phyloP scores from a whole-genome alignment of 805 yeast species.

The Cyberlindnera bimundalis region DNA sequence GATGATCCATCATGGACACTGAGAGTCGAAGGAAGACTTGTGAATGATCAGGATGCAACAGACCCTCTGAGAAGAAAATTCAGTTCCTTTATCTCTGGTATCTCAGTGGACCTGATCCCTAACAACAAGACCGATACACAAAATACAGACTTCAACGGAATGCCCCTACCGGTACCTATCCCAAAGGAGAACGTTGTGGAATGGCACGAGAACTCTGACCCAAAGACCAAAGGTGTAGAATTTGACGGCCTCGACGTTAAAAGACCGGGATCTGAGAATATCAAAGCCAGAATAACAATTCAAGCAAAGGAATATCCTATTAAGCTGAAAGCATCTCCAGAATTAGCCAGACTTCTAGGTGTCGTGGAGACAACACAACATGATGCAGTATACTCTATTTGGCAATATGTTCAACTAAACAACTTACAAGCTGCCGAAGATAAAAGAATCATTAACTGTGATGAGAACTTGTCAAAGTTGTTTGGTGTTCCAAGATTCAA shows the following conservation, averaged over 20 bases:
- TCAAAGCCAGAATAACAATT: slow-evolving; percentile 69
- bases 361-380: slow-evolving; percentile 78
- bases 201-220: slow-evolving; percentile 72
- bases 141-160: neutral
- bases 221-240: slow-evolving; percentile 40
- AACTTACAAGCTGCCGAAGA: slow-evolving; percentile 58
- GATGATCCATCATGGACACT: slow-evolving; percentile 72
- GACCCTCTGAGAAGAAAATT: slow-evolving; percentile 56
- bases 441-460: slow-evolving; percentile 50
- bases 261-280: slow-evolving; percentile 65
- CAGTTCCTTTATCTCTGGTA: slow-evolving; percentile 76
- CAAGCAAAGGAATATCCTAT: slow-evolving; percentile 78
- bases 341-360: slow-evolving; percentile 70
- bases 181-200: slow-evolving; percentile 52
- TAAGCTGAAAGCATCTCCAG: slow-evolving; percentile 59
- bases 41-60: slow-evolving; percentile 45
- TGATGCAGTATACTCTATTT: slow-evolving; percentile 71
- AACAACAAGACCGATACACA: slow-evolving; percentile 11
- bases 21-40: slow-evolving; percentile 80
- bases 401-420: slow-evolving; percentile 76
- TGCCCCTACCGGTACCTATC: slow-evolving; percentile 7
- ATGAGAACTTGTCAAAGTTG: slow-evolving; percentile 41
- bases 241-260: slow-evolving; percentile 91
- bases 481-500: slow-evolving; percentile 51
- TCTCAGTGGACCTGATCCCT: slow-evolving; percentile 68